Evolutionary conservation across 2,329 filamentous ascomycete genomes (phyloP).

Genomic region (Metarhizium robertsii): DNA sequence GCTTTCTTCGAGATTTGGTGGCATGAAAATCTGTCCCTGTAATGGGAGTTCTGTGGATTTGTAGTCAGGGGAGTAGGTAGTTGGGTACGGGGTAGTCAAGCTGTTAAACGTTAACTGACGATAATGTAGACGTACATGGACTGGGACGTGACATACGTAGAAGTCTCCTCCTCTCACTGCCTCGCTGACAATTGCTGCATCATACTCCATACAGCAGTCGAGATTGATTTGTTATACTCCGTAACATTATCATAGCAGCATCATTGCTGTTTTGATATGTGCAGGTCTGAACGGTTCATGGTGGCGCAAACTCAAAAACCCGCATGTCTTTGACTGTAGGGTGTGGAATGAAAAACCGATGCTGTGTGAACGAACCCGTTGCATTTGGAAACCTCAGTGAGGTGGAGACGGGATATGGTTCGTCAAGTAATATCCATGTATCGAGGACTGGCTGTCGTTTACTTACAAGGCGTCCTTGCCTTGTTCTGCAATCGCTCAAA

Average conservation of each 20-base stretch:
- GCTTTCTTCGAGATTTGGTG: too few species aligned
- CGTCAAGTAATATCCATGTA: not conserved
- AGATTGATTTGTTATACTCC: too few species aligned
- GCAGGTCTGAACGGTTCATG: not conserved
- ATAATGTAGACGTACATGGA: too few species aligned
- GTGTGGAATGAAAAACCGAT: not conserved
- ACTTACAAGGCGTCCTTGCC: not conserved
- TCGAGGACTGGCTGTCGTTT: not conserved
- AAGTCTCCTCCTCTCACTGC: too few species aligned
- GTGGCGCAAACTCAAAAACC: conserved; percentile 5
- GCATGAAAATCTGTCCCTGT: too few species aligned
- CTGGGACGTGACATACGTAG: too few species aligned
- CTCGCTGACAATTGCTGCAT: too few species aligned
- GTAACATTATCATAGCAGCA: not conserved
- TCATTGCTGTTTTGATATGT: not conserved
- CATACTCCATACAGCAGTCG: too few species aligned
- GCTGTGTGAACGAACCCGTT: not conserved
- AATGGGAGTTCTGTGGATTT: too few species aligned
- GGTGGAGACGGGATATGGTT: not conserved
- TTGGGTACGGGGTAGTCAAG: too few species aligned
- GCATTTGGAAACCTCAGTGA: not conserved
- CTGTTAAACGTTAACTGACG: too few species aligned
- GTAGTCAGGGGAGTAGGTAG: too few species aligned
- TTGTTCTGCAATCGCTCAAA: not conserved
- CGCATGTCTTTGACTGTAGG: not conserved